Conservation (phyloP, 768 basidiomycete genomes). For the Lactarius quietus region DNA sequence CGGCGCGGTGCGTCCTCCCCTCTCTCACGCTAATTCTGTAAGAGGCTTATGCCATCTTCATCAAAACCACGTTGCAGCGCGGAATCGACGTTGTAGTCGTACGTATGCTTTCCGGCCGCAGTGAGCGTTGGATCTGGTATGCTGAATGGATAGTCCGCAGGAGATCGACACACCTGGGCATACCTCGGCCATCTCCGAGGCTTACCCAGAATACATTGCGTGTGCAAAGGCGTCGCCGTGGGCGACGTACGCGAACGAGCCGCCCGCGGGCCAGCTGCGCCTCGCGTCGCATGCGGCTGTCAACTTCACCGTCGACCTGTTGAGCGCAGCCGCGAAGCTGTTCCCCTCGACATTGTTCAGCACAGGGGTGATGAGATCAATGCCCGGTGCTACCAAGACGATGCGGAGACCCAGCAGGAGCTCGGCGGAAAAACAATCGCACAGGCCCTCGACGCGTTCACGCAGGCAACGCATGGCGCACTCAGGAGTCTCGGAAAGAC, state of each 20-base stretch:
- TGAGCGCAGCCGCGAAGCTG: slow-evolving; percentile 49
- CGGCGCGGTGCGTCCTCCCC: slow-evolving; percentile 36
- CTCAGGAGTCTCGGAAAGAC: slow-evolving; percentile 59
- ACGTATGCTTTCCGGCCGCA: neutral
- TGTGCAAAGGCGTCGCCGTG: slow-evolving; percentile 58
- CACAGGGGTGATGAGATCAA: slow-evolving; percentile 87
- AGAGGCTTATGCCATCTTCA: neutral
- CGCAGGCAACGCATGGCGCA: slow-evolving; percentile 52
- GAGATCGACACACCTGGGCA: slow-evolving; percentile 88
- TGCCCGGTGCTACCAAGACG: slow-evolving; percentile 57
- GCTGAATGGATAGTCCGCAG: slow-evolving; percentile 35
- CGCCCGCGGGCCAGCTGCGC: slow-evolving; percentile 80
- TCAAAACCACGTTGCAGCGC: slow-evolving; percentile 32
- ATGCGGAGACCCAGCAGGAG: slow-evolving; percentile 51
- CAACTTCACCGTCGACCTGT: slow-evolving; percentile 53
- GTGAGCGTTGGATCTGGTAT: too few relatives aligned
- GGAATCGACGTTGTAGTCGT: slow-evolving; percentile 49
- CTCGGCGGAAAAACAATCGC: slow-evolving; percentile 49
- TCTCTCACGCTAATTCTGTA: neutral
- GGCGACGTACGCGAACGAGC: slow-evolving; percentile 61
- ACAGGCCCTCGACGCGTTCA: slow-evolving; percentile 62
- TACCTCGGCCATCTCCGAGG: slow-evolving; percentile 56
- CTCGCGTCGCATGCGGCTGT: slow-evolving; percentile 58
- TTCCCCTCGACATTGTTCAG: slow-evolving; percentile 62
- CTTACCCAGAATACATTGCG: slow-evolving; percentile 73